Evolutionary conservation across 208 protist genomes (phyloP).

Genomic region (Leishmania braziliensis): DNA sequence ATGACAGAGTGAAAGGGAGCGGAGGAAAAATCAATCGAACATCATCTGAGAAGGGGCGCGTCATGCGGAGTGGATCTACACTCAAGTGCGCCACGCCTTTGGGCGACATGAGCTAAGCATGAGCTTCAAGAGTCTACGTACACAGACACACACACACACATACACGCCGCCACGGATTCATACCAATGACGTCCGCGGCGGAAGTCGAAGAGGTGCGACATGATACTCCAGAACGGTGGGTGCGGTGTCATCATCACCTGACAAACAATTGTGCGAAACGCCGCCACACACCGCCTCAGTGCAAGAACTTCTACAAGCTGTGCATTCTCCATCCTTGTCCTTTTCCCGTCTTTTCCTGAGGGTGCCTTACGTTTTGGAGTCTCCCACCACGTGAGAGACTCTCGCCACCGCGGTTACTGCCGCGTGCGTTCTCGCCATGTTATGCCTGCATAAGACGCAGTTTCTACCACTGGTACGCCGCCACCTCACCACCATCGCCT

Average conservation of each 20-base stretch:
- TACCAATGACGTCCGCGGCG: background rate
- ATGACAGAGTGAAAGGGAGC: background rate
- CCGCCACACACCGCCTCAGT: background rate
- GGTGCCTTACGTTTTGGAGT: background rate
- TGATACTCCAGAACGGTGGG: background rate
- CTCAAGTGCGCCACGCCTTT: background rate
- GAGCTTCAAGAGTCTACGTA: background rate
- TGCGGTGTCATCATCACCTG: background rate
- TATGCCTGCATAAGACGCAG: background rate
- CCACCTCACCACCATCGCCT: slow-evolving; percentile 34
- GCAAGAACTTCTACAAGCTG: background rate
- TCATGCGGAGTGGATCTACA: background rate
- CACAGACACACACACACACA: background rate
- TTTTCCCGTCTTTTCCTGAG: background rate
- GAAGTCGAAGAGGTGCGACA: background rate
- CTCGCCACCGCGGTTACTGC: background rate
- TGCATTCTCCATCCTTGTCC: background rate
- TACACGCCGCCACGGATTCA: background rate
- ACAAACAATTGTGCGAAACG: background rate
- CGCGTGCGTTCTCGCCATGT: background rate
- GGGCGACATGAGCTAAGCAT: background rate
- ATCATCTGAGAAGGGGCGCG: background rate
- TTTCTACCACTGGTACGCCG: slow-evolving; percentile 35
- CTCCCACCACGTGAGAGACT: background rate
- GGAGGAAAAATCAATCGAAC: background rate